A percentile compares a stretch with the other conserved stretches of the same genome.
Conservation (phyloP, 352 stramenopile species). For the Phytopythium helicoides region DNA sequence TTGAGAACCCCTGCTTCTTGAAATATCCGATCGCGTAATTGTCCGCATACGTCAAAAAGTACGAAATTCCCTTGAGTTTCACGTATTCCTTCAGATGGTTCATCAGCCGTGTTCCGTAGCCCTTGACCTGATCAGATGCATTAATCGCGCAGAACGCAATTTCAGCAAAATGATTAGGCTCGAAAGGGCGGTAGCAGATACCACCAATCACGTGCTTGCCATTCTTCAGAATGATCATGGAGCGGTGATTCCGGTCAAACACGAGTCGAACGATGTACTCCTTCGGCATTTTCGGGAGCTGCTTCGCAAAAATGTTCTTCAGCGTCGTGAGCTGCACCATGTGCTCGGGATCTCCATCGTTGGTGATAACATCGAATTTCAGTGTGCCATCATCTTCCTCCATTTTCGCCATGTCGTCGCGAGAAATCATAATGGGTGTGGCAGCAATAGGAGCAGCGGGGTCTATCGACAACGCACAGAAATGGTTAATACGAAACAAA, state of each 20-base stretch:
- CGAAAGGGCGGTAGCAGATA: slow-evolving; percentile 97
- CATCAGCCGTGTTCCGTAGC: slow-evolving; percentile 99
- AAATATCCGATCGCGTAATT: slow-evolving; percentile 99
- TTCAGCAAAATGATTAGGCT: slow-evolving; percentile 96
- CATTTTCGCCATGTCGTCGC: slow-evolving; percentile 87
- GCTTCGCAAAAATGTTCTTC: slow-evolving; percentile 98
- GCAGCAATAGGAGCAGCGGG: slow-evolving; percentile 3
- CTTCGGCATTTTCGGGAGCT: slow-evolving; percentile 99
- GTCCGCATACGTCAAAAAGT: slow-evolving; percentile 99
- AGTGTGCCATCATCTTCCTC: slow-evolving; percentile 77
- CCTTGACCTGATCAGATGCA: slow-evolving; percentile 94
- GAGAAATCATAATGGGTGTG: slow-evolving; percentile 63
- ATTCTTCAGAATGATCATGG: slow-evolving; percentile 93
- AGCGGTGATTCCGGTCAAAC: slow-evolving; percentile 95
- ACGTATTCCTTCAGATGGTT: slow-evolving; percentile 99
- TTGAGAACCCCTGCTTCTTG: slow-evolving; percentile 96
- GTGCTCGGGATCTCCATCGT: slow-evolving; percentile 86
- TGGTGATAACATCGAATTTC: slow-evolving; percentile 89
- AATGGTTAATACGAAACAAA: no score
- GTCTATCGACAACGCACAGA: no score
- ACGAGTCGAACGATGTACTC: slow-evolving; percentile 99
- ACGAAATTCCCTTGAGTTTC: slow-evolving; percentile 85
- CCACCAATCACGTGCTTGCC: slow-evolving; percentile 94
- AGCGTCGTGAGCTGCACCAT: slow-evolving; percentile 93
- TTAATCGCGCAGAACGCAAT: slow-evolving; percentile 99